A percentile compares a stretch with the other conserved stretches of the same genome.
These are phyloP conservation scores for Jatropha podagrica DNA, from an alignment of 441 rosid species.

Conservation along the genomic window DNA sequence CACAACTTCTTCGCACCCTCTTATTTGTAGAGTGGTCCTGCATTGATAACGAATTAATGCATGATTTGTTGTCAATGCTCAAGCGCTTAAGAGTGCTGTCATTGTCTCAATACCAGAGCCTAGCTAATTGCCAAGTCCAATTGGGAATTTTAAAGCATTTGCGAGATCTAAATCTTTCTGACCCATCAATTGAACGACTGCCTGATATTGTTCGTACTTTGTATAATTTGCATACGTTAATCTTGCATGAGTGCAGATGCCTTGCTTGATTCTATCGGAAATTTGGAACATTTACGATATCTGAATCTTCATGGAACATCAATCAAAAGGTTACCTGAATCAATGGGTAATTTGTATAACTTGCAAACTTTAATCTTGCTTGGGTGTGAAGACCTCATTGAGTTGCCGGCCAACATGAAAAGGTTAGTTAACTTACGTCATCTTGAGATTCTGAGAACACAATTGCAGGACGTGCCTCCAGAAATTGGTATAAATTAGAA, in stretches of 20 bases:
- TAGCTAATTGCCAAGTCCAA: constrained; percentile 11
- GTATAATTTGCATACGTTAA: constrained; percentile 15
- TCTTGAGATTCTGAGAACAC: neutral
- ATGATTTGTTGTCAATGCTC: constrained; percentile 1
- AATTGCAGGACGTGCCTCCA: neutral
- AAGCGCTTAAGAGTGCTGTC: constrained; percentile 5
- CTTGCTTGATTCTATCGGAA: constrained; percentile 31
- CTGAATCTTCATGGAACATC: neutral
- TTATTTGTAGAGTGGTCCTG: constrained; percentile 12
- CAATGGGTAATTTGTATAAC: neutral
- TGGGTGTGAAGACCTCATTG: neutral
- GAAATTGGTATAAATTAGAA: neutral
- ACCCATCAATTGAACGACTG: constrained; percentile 1
- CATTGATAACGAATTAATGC: constrained; percentile 13
- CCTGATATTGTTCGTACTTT: constrained; percentile 12
- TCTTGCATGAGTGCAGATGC: constrained; percentile 7
- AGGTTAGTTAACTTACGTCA: neutral
- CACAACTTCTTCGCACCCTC: constrained; percentile 4
- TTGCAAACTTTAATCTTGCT: neutral
- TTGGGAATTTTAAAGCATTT: constrained; percentile 15
- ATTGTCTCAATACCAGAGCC: neutral
- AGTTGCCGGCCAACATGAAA: neutral
- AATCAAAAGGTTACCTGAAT: neutral
- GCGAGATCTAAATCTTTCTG: constrained; percentile 13
- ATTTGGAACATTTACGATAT: neutral